Conservation (phyloP, 2,329 filamentous ascomycete genomes). For the Phialocephala subalpina region DNA sequence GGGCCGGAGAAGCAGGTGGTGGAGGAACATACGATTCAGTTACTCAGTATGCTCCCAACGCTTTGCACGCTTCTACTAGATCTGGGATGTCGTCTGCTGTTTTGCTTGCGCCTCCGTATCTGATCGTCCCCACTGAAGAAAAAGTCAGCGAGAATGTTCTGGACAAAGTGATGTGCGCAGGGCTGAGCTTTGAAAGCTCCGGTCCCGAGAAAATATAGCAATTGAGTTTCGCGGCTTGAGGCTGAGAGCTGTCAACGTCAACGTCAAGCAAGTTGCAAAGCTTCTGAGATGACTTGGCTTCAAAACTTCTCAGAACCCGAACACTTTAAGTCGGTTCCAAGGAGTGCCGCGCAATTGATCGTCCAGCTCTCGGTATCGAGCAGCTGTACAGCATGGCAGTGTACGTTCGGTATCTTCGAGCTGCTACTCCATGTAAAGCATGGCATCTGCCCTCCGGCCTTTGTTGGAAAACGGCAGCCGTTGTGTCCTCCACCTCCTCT, state of each 20-base stretch:
- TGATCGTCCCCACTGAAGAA: constrained; percentile 48
- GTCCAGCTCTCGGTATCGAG: too few species aligned
- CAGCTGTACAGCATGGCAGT: constrained; percentile 2
- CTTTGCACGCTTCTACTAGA: constrained; percentile 55
- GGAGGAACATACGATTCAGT: constrained; percentile 19
- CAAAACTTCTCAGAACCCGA: too few species aligned
- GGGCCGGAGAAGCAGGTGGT: background rate
- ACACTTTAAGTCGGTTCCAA: too few species aligned
- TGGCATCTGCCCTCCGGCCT: background rate
- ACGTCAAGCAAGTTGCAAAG: background rate
- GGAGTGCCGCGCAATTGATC: background rate
- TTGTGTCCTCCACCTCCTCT: background rate
- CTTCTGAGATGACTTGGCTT: background rate
- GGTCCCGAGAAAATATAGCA: too few species aligned
- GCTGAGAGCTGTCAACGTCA: background rate
- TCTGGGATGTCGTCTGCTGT: constrained; percentile 63
- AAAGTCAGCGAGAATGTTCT: constrained; percentile 13
- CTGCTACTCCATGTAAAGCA: background rate
- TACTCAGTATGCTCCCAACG: constrained; percentile 35
- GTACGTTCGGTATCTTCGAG: background rate
- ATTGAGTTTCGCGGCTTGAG: background rate
- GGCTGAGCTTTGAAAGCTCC: background rate
- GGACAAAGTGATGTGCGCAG: background rate
- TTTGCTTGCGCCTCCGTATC: constrained; percentile 58
- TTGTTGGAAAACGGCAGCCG: background rate